Evolutionary conservation across 371 early-diverging fungal species (phyloP), one percentile per base, ranked within the genome.

Genomic region (Apophysomyces elegans): DNA sequence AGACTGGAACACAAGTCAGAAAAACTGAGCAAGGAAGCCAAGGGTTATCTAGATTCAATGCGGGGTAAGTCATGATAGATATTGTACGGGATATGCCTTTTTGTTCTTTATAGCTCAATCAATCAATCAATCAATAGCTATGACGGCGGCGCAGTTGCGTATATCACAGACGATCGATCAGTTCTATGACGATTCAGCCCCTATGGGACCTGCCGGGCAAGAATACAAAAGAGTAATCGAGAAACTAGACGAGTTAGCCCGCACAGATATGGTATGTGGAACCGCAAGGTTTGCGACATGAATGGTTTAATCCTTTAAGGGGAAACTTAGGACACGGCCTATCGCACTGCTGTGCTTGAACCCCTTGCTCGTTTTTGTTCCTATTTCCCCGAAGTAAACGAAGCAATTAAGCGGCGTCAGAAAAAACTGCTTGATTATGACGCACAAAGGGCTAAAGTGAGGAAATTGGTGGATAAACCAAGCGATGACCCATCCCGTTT

Each of bases 351-450:
- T 14, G 95, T 97, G 1, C 72, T 96, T 58, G 93, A 97, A 43
- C 97, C 98, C 6, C 76, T 97, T 41, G 93, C 90, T 18, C 86
- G 92, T 65, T 91, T 91, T 73, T 86, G 90, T 44, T 90, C 90
- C 11, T 93, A 91, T 63, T 93, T 99, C 74, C 97, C 98, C 6
- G 94, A 95, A 66, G 88, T 95, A 67, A 94, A 96, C 72, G 95
- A 96, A 64, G 91, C 93, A 4, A 92, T 96, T 58, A 92, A 90
- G 72, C 90, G 92, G 59, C 89, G 98, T 35, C 84, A 90, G 61
- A 92, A 93, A 68, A 96, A 96, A 72, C 68, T 95, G 39, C 75
- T 94, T 35, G 98, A 98, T 69, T 94, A 96, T 67, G 99, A 99
- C 67, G 78, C 89, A 21, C 81, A 86, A 2, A 80, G 89, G 9